phyloP scores from a whole-genome alignment of 495 filamentous ascomycete genomes.

The Penicillium daleae region DNA sequence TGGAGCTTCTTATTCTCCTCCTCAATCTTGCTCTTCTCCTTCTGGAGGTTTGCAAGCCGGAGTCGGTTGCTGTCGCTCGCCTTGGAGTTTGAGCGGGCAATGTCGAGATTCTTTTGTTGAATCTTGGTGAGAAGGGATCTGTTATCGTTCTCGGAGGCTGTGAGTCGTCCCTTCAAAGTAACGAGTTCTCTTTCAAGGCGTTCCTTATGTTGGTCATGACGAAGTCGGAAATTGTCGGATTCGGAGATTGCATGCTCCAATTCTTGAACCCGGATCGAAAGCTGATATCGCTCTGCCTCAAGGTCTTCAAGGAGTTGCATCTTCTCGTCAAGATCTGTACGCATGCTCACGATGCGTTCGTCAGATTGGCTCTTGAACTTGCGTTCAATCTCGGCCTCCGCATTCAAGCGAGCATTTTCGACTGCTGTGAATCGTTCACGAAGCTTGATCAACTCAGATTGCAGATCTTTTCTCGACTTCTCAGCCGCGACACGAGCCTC shows the following conservation, averaged over 20 bases:
- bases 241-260: constrained; percentile 83
- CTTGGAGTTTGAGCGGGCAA: constrained; percentile 84
- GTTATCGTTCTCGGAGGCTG: constrained; percentile 96
- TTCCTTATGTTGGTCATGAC: constrained; percentile 91
- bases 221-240: constrained; percentile 82
- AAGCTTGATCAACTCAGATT: constrained; percentile 79
- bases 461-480: constrained; percentile 84
- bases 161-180: constrained; percentile 86
- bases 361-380: constrained; percentile 75
- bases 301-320: constrained; percentile 70
- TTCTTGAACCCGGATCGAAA: constrained; percentile 76
- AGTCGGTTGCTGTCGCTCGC: constrained; percentile 83
- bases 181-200: constrained; percentile 90
- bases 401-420: constrained; percentile 82
- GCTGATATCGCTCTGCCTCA: constrained; percentile 72
- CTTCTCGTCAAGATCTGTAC: constrained; percentile 76
- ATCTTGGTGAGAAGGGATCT: constrained; percentile 93
- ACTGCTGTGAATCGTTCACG: constrained; percentile 79
- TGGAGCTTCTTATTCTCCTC: constrained; percentile 80
- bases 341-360: constrained; percentile 78
- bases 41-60: constrained; percentile 74
- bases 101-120: constrained; percentile 96
- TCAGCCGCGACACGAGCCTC: constrained; percentile 80
- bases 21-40: constrained; percentile 82
- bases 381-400: constrained; percentile 79